Evolutionary conservation across 1,139 yeast species (phyloP).

Genomic region (Suhomyces chickasaworum): DNA sequence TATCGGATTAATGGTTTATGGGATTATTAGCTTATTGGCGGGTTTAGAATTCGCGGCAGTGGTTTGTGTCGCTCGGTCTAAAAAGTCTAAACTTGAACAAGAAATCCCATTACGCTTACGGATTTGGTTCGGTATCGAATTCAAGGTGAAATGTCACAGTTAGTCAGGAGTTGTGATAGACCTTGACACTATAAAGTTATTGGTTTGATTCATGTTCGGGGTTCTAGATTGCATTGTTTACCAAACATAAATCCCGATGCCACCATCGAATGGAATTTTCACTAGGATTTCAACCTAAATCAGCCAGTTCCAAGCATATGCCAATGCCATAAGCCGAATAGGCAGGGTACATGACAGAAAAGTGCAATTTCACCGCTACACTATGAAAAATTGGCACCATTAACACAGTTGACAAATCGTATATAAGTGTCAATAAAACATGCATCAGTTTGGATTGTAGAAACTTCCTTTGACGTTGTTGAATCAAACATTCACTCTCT

Average conservation of each 20-base stretch:
- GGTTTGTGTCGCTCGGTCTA: background rate
- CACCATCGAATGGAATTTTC: background rate
- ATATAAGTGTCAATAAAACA: background rate
- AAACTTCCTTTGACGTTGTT: too few relatives aligned
- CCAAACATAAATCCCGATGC: background rate
- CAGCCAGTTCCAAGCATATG: background rate
- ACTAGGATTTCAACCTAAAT: background rate
- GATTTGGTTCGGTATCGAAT: background rate
- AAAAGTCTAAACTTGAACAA: background rate
- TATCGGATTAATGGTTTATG: too few relatives aligned
- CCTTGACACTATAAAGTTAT: too few relatives aligned
- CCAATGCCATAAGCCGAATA: background rate
- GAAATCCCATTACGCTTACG: background rate
- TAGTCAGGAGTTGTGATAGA: background rate
- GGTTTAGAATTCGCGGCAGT: background rate
- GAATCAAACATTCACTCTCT: background rate
- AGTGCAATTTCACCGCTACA: background rate
- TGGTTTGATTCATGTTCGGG: background rate
- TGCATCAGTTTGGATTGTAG: background rate
- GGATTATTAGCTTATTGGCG: too few relatives aligned
- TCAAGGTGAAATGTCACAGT: background rate
- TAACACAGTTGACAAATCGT: background rate
- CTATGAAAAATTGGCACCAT: background rate
- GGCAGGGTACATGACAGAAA: too few relatives aligned
- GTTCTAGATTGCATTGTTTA: background rate